Evolutionary conservation across 495 filamentous ascomycete genomes (phyloP), one percentile per base, ranked within the genome.

Genomic region (Trichoderma gamsii): DNA sequence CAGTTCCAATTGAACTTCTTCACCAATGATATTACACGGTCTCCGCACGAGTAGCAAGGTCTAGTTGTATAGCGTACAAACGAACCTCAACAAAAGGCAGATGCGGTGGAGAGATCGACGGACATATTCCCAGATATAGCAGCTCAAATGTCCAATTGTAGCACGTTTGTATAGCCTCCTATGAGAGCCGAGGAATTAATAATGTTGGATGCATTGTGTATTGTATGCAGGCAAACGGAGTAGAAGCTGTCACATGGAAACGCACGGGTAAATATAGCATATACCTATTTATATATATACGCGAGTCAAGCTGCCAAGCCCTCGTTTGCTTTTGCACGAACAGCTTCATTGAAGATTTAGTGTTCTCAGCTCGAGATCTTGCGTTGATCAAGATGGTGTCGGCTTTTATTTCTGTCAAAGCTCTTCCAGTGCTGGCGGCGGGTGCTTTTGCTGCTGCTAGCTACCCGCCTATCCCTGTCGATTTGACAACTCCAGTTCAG

Each of bases 401-500:
- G 13, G 23, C 25, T 11, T 61, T 15, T 15, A 32, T 25, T 32
- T 61, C 56, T 16, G 56, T 72, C 46, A 78, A 75, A 70, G 73
- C 69, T 56, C 69, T 82, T 41, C 81, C 83, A n/a, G 41, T 81
- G 12, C 41, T 84, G 68, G 83, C 79, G 23, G 74, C 74, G 15
- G 71, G 73, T 44, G 77, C 71, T 12, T 67, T 78, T 64, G 83
- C 83, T 15, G 72, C 71, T 15, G 81, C 81, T 2, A 82, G 75
- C 67, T 86, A 82, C 72, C 85, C 85, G 23, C 41, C 80, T 11
- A 79, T 80, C n/a, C 85, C 85, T 6, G 65, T 69, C 18, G 85
- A 88, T 72, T 67, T 82, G 74, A 84, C 84, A 12, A 88, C 85
- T 2, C 85, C 85, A 1, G 74, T 79, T 15, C 85, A 87, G 72